Base-by-base conservation (phyloP, 2,329 filamentous ascomycete species). In the Pezicula neosporulosa region DNA sequence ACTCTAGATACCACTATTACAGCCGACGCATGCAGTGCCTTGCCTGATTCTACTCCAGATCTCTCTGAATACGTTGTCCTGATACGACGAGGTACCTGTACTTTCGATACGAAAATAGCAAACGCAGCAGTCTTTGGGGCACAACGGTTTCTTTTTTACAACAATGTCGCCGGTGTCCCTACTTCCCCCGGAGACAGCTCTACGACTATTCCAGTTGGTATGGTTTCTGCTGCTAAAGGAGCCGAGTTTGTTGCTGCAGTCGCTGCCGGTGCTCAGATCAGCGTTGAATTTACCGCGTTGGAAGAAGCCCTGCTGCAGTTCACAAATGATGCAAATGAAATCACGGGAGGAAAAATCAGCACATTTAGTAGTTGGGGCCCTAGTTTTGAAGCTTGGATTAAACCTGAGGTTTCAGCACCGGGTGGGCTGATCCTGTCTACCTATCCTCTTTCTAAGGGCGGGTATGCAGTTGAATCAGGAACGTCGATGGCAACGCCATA, bases 401-500 rank as follows among this genome's bases (percentile, higher is more conserved):
- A 47, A 27, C 44, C 44, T 16, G 33, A 47, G 8, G 16, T 47
- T 36, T 35, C 44, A 19, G 44, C 44, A 36, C 44, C 44, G 13
- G 44, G 44, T 6, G 44, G 44, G 13, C 10, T 12, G 5, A 47
- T 47, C 35, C 21, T 47, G n/a, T 36, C 30, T 13, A 47, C 44
- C 16, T 47, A 47, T 47, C 44, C 30, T 9, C 30, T 36, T 9
- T 15, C 28, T 21, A 12, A 18, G 18, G 44, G 44, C 13, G 18
- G 30, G 3, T 47, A 47, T 15, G 30, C 33, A 18, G 33, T 47
- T 16, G 28, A 18, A 13, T 35, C 27, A 18, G 44, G 44, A 35
- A 47, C 44, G 12, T 47, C 44, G 27, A 47, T 47, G 44, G 44
- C 44, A 16, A 27, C 44, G 9, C 42, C 42, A 13, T 44, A 28